Percentiles rank a stretch among this genome's conserved stretches.
Evolutionary conservation across 1,284 basidiomycete genomes (phyloP).

Genomic region (Austroboletus sp.): DNA sequence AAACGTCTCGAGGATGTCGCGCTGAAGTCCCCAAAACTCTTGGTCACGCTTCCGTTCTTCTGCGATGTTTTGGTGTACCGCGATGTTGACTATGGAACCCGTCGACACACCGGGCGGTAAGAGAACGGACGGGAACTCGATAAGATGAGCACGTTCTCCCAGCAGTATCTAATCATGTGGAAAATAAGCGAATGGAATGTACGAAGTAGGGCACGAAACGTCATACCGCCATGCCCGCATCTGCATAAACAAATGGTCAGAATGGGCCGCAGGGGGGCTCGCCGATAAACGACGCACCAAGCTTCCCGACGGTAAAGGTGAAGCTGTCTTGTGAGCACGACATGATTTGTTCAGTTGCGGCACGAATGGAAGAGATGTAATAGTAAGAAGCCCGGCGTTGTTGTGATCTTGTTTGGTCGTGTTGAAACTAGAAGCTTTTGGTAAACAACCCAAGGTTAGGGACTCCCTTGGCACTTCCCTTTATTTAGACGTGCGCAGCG

Average conservation of each 20-base stretch:
- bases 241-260: constrained; percentile 33
- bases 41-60: constrained; percentile 77
- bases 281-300: constrained; percentile 39
- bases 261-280: neutral
- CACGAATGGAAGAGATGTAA: neutral
- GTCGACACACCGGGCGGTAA: constrained; percentile 84
- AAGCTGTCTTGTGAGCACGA: constrained; percentile 45
- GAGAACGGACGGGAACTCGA: constrained; percentile 91
- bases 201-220: constrained; percentile 3
- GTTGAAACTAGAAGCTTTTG: constrained; percentile 23
- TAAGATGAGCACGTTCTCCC: constrained; percentile 86
- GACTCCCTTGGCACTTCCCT: too few species aligned
- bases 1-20: constrained; percentile 69
- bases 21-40: constrained; percentile 79
- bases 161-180: constrained; percentile 63
- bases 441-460: constrained; percentile 14
- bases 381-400: constrained; percentile 8
- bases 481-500: too few species aligned
- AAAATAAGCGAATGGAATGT: constrained; percentile 4
- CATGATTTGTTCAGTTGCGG: constrained; percentile 16
- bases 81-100: constrained; percentile 94
- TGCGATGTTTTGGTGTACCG: constrained; percentile 70
- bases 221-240: constrained; percentile 74
- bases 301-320: constrained; percentile 68
- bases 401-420: constrained; percentile 26